Conservation (phyloP, 192 early-diverging fungal genomes). For the Backusella psychrophila region DNA sequence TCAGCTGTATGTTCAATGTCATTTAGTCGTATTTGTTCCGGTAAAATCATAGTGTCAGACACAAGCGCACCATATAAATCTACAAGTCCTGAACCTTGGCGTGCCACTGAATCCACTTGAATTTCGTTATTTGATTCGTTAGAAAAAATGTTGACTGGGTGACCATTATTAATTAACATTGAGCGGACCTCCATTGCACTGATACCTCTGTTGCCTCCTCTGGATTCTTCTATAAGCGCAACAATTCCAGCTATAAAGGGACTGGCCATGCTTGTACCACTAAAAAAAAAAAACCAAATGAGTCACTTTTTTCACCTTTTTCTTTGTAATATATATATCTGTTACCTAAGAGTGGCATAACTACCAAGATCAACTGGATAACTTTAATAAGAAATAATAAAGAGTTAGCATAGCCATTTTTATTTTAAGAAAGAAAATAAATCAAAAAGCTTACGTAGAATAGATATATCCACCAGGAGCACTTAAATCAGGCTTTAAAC, state of each 20-base stretch:
- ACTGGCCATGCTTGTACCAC: constrained; percentile 83
- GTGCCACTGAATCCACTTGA: constrained; percentile 55
- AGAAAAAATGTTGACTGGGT: constrained; percentile 37
- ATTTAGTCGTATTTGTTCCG: constrained; percentile 56
- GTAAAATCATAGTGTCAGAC: constrained; percentile 48
- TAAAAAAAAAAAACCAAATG: not conserved
- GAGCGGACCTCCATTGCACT: constrained; percentile 20
- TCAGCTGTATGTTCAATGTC: constrained; percentile 37
- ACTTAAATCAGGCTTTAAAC: constrained; percentile 56
- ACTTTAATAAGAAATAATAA: not conserved
- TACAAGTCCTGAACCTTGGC: constrained; percentile 74
- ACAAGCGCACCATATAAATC: constrained; percentile 62
- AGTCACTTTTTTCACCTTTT: not conserved
- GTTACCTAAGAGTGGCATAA: constrained; percentile 34
- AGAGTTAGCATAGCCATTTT: not conserved
- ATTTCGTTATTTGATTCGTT: constrained; percentile 14
- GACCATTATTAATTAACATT: constrained; percentile 53
- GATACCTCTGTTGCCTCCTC: constrained; percentile 29
- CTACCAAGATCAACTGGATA: constrained; percentile 30
- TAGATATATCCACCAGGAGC: constrained; percentile 71
- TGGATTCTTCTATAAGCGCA: constrained; percentile 60
- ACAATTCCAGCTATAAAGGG: constrained; percentile 71
- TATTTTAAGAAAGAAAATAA: constrained; percentile 12
- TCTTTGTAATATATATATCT: not conserved
- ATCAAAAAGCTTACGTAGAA: constrained; percentile 50